Percentiles rank a stretch among this genome's conserved stretches.
Evolutionary conservation across 1,284 basidiomycete genomes (phyloP).

Genomic region (Fomitopsis schrenkii): DNA sequence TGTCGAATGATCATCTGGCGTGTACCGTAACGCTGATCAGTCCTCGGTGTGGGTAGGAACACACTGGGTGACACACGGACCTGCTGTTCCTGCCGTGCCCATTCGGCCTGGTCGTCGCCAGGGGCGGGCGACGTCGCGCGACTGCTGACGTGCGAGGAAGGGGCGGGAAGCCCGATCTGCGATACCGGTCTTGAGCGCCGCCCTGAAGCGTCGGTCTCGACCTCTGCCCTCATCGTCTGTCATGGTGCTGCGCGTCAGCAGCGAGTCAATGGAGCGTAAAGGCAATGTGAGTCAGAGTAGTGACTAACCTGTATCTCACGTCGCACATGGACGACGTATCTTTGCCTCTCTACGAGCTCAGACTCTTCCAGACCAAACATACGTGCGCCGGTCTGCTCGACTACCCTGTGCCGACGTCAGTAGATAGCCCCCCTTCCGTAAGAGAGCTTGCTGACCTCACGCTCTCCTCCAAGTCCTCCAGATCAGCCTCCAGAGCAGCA

Average conservation of each 20-base stretch:
- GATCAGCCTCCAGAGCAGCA: constrained; percentile 73
- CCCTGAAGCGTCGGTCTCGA: constrained; percentile 26
- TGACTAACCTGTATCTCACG: constrained; percentile 71
- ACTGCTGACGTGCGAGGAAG: constrained; percentile 6
- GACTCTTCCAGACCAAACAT: constrained; percentile 75
- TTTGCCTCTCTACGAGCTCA: constrained; percentile 70
- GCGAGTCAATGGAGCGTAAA: constrained; percentile 5
- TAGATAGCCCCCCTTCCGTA: neutral
- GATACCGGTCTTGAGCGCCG: constrained; percentile 22
- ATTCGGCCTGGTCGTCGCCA: constrained; percentile 66
- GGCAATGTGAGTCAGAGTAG: constrained; percentile 14
- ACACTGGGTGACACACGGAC: constrained; percentile 31
- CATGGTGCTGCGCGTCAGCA: constrained; percentile 29
- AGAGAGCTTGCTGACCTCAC: constrained; percentile 54
- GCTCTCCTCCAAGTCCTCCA: constrained; percentile 86
- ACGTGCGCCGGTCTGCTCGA: constrained; percentile 78
- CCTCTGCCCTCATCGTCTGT: constrained; percentile 67
- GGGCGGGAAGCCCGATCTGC: constrained; percentile 15
- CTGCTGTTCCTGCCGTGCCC: constrained; percentile 84
- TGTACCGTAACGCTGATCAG: neutral
- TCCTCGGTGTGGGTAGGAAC: neutral
- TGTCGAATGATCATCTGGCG: constrained; percentile 75
- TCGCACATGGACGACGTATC: constrained; percentile 72
- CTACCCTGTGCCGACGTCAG: constrained; percentile 47
- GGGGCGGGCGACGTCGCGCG: constrained; percentile 23